Conservation (phyloP, 139 green algal species). For the Coelastrella sp. region DNA sequence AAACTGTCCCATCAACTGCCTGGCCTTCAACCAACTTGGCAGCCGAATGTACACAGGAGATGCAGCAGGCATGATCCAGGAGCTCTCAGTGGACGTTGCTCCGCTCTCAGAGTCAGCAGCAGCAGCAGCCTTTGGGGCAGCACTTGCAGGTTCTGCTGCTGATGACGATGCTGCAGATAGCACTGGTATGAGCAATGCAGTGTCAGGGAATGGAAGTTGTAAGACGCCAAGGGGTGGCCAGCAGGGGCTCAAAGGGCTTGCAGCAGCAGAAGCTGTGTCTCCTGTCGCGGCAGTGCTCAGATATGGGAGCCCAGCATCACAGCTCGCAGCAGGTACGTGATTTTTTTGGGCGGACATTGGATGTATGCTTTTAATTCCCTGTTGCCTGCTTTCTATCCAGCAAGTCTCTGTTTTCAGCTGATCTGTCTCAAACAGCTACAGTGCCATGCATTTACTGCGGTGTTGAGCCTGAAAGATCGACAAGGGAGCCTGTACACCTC, state of each 20-base stretch:
- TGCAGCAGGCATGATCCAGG: conserved; percentile 18
- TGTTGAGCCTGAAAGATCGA: background rate
- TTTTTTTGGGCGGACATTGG: too few species aligned
- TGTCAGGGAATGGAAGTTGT: too few species aligned
- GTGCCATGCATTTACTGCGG: background rate
- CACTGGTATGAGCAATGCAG: background rate
- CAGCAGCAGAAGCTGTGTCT: conserved; percentile 16
- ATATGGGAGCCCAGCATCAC: conserved; percentile 16
- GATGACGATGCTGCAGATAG: background rate
- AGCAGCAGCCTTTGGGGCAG: conserved; percentile 4
- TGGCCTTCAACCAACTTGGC: conserved; percentile 59
- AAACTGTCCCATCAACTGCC: conserved; percentile 50
- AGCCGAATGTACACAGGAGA: conserved; percentile 53
- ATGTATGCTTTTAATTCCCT: background rate
- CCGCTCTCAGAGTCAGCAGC: background rate
- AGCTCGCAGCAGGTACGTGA: conserved; percentile 3
- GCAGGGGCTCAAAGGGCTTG: background rate
- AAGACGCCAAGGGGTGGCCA: background rate
- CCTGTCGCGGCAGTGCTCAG: background rate
- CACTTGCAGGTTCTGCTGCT: background rate
- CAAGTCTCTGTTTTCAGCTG: too few species aligned
- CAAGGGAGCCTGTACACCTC: too few species aligned
- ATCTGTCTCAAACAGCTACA: background rate
- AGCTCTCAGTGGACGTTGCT: conserved; percentile 39
- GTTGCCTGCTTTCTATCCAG: background rate